Base-by-base conservation (phyloP, 192 early-diverging fungal species). In the Coemansia sp. region DNA sequence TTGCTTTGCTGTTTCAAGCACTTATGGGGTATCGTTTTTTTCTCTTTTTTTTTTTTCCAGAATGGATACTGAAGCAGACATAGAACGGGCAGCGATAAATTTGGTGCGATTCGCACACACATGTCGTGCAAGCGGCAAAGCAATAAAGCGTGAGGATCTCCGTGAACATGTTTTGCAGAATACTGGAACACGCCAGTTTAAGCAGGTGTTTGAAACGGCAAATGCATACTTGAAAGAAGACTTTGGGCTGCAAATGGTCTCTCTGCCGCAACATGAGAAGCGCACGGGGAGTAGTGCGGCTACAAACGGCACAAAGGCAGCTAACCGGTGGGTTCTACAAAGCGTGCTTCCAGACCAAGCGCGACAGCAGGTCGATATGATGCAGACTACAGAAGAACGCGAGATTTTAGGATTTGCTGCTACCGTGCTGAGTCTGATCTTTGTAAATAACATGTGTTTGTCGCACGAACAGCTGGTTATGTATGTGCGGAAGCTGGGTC, bases 401-500 rank as follows among this genome's bases (percentile, higher is more conserved):
- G 44, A 50, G 5, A 51, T 61, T 1, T 11, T 62, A 7, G 75
- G 75, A 12, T 72, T 78, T 61, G 68, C 69, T 3, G 61, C 69
- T 14, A 53, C 39, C 3, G 75, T 78, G 5, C 65, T 78, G 12
- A 71, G 68, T 59, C 69, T 78, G 36, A 55, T 78, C 12, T 72
- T 78, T 52, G 75, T 78, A 11, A 78, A 57, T 48, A 78, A 78
- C n/a, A 78, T 70, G 68, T 65, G 69, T 36, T 39, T 78, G 51
- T 16, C 53, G 3, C 23, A 55, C n/a, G 75, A 70, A 14, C 73
- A 76, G 63, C 67, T 76, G 13, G 54, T 64, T 18, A 18, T 78
- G 53, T 71, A 64, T 26, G 69, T 78, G 53, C 63, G 68, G 20
- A 68, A 65, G 60, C 57, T 78, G 13, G 69, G 75, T 9, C 75